Percentiles rank a stretch among this genome's conserved stretches.
Conservation (phyloP, 148 eudicot genomes). For the Tetragonia tetragonoides region DNA sequence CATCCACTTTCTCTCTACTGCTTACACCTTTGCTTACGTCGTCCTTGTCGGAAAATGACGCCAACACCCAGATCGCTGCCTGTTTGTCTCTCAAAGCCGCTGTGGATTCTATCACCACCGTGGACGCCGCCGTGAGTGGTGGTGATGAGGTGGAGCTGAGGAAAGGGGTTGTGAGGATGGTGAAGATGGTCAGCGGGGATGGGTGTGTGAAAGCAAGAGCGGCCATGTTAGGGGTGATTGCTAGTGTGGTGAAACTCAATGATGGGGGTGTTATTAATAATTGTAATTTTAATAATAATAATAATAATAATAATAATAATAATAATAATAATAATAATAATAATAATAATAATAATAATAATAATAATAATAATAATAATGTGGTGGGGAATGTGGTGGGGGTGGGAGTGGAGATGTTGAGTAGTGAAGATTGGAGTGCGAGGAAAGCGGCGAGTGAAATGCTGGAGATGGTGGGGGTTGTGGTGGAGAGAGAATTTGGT, state of each 20-base stretch:
- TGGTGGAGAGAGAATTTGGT: slow-evolving; percentile 27
- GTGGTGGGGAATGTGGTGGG: slow-evolving; percentile 39
- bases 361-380: slow-evolving; percentile 1
- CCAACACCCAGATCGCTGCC: slow-evolving; percentile 48
- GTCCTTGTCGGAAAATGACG: slow-evolving; percentile 45
- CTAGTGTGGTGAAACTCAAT: slow-evolving; percentile 42
- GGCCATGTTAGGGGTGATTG: slow-evolving; percentile 47
- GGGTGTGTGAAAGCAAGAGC: slow-evolving; percentile 47
- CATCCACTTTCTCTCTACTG: neutral
- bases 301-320: no score
- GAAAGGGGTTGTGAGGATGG: slow-evolving; percentile 36
- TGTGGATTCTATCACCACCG: slow-evolving; percentile 30
- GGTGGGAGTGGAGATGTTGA: slow-evolving; percentile 43
- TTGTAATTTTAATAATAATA: neutral
- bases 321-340: no score
- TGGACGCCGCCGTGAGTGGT: slow-evolving; percentile 29
- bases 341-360: no score
- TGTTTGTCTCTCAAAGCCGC: slow-evolving; percentile 51
- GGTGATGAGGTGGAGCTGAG: slow-evolving; percentile 20
- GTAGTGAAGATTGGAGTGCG: slow-evolving; percentile 65
- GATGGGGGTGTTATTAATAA: slow-evolving; percentile 35
- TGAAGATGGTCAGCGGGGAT: slow-evolving; percentile 45
- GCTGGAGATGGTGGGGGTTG: slow-evolving; percentile 34
- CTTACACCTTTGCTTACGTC: slow-evolving; percentile 25
- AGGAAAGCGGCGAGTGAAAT: slow-evolving; percentile 70